A percentile compares a stretch with the other conserved stretches of the same genome.
Conservation (phyloP, 116 monocot genomes). For the Posidonia oceanica region DNA sequence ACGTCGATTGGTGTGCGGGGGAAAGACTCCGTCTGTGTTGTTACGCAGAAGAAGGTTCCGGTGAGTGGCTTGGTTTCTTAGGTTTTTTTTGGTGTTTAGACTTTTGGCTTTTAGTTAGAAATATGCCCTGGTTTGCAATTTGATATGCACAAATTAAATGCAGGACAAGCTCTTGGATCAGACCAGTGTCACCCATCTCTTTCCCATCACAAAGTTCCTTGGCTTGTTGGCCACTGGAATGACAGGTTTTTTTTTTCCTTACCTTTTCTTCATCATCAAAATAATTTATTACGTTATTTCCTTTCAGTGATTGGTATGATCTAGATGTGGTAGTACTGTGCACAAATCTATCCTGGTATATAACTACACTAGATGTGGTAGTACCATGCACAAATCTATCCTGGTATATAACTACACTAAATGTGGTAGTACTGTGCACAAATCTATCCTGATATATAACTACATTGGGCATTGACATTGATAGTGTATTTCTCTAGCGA, state of each 20-base stretch:
- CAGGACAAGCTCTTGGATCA: conserved; percentile 99
- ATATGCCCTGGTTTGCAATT: background rate
- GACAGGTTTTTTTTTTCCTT: conserved; percentile 51
- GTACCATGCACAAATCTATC: too few relatives aligned
- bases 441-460: too few relatives aligned
- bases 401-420: too few relatives aligned
- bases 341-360: too few relatives aligned
- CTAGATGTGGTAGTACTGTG: too few relatives aligned
- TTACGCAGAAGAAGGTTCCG: conserved; percentile 99
- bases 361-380: too few relatives aligned
- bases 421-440: too few relatives aligned
- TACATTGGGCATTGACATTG: too few relatives aligned
- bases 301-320: too few relatives aligned
- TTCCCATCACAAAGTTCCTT: conserved; percentile 79
- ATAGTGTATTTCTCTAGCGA: too few relatives aligned
- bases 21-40: conserved; percentile 90
- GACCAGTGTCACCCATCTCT: conserved; percentile 87
- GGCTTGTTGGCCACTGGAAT: conserved; percentile 93
- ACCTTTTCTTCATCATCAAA: background rate
- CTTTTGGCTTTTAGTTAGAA: background rate
- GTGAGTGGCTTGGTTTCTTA: conserved; percentile 31
- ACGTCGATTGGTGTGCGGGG: conserved; percentile 98
- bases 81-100: background rate
- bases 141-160: conserved; percentile 8
- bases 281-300: background rate